Percentiles rank a stretch among this genome's conserved stretches.
Conservation (phyloP, 2,329 filamentous ascomycete genomes). For the Colletotrichum acutatum region DNA sequence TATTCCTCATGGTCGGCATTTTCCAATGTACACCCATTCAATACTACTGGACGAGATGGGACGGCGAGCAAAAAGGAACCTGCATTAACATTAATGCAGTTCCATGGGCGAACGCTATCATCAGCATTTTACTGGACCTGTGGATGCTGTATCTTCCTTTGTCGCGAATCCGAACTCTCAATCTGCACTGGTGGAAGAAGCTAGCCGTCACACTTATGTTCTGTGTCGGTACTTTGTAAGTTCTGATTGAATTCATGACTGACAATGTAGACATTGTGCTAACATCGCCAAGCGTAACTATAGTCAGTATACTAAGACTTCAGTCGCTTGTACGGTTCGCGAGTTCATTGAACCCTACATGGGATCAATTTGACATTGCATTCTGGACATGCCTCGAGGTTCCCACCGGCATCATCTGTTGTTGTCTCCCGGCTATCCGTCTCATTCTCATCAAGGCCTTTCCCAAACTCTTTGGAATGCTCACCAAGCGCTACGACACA, state of each 20-base stretch:
- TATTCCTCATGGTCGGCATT: slow-evolving; percentile 46
- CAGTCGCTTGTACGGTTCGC: slow-evolving; percentile 42
- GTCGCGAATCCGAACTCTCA: slow-evolving; percentile 48
- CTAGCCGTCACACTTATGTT: slow-evolving; percentile 56
- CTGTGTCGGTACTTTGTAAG: slow-evolving; percentile 53
- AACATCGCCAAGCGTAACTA: slow-evolving; percentile 40
- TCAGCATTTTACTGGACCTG: slow-evolving; percentile 55
- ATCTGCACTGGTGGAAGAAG: slow-evolving; percentile 54
- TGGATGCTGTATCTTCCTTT: slow-evolving; percentile 55
- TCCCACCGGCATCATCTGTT: slow-evolving; percentile 28
- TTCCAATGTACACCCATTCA: slow-evolving; percentile 53
- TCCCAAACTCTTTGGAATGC: slow-evolving; percentile 17
- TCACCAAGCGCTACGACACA: slow-evolving; percentile 14
- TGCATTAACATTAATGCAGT: slow-evolving; percentile 54
- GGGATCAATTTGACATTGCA: slow-evolving; percentile 42
- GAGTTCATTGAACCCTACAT: slow-evolving; percentile 43
- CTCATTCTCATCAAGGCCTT: slow-evolving; percentile 31
- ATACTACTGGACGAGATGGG: slow-evolving; percentile 55
- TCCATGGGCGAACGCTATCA: slow-evolving; percentile 53
- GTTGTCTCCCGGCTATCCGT: slow-evolving; percentile 27
- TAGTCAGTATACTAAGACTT: slow-evolving; percentile 45
- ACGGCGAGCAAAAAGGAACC: slow-evolving; percentile 49
- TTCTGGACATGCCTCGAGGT: slow-evolving; percentile 32
- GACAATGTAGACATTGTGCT: neutral
- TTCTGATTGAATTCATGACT: neutral